Evolutionary conservation across 495 filamentous ascomycete species (phyloP).

Genomic region (Penicillium lagena): DNA sequence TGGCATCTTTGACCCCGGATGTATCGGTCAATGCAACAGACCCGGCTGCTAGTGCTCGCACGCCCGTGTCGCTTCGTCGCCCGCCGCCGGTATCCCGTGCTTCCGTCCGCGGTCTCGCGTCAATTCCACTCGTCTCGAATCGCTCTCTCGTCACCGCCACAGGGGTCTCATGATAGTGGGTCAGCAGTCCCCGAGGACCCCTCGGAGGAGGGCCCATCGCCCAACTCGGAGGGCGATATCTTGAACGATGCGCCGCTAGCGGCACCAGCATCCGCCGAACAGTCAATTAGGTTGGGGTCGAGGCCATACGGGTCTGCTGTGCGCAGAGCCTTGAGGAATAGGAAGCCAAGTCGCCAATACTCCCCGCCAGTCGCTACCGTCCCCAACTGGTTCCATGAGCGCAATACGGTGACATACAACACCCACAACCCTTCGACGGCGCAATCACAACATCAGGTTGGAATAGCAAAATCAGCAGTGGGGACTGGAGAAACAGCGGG

Average conservation of each 20-base stretch:
- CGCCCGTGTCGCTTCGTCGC: constrained; percentile 40
- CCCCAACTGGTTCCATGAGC: constrained; percentile 34
- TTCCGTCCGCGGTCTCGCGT: constrained; percentile 18
- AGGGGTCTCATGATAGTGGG: constrained; percentile 21
- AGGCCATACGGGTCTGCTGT: constrained; percentile 35
- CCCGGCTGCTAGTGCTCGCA: constrained; percentile 22
- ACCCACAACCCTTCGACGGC: not conserved
- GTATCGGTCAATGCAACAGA: constrained; percentile 37
- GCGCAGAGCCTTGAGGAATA: constrained; percentile 34
- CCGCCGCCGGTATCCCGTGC: constrained; percentile 34
- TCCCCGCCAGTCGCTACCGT: constrained; percentile 15
- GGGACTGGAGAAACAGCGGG: constrained; percentile 6
- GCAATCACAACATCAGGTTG: constrained; percentile 19
- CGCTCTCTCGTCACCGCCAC: constrained; percentile 28
- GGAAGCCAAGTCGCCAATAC: constrained; percentile 16
- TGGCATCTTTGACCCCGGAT: constrained; percentile 29
- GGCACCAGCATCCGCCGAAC: constrained; percentile 8
- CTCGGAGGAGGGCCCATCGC: constrained; percentile 16
- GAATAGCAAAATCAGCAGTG: constrained; percentile 14
- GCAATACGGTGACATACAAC: constrained; percentile 24
- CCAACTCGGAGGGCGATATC: constrained; percentile 14
- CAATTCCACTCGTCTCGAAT: constrained; percentile 31
- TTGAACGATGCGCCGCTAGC: constrained; percentile 5
- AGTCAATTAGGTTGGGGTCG: constrained; percentile 14
- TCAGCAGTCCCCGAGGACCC: constrained; percentile 13